These are phyloP conservation scores for Blastobotrys americana DNA, from an alignment of 805 yeast genomes.

Conservation along the genomic window DNA sequence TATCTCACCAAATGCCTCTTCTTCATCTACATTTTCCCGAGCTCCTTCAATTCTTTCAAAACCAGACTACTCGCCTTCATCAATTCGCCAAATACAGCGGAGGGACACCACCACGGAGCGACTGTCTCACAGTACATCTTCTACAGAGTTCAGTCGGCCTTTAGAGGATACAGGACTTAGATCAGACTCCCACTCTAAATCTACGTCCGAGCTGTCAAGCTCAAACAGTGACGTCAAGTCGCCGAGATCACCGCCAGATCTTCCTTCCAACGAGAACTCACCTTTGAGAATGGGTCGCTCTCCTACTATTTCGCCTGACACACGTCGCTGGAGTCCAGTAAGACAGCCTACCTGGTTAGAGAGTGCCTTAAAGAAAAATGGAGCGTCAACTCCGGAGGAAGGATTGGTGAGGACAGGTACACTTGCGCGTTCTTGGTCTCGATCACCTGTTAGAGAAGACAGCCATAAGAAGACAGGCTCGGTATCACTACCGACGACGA, in stretches of 20 bases:
- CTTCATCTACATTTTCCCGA: constrained; percentile 2
- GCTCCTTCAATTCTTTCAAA: constrained; percentile 3
- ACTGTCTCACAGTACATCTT: not conserved
- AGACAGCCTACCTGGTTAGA: constrained; percentile 26
- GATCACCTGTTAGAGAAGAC: constrained; percentile 5
- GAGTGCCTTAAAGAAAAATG: constrained; percentile 22
- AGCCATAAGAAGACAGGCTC: not conserved
- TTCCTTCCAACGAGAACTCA: not conserved
- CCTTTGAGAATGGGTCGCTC: not conserved
- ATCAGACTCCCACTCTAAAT: not conserved
- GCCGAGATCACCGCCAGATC: not conserved
- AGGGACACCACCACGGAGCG: not conserved
- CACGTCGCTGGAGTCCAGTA: constrained; percentile 23
- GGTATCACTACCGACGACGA: not conserved
- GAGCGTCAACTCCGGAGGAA: constrained; percentile 11
- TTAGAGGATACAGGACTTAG: no score
- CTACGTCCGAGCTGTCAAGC: not conserved
- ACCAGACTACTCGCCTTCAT: not conserved
- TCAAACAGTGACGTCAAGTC: not conserved
- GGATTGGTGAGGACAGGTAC: constrained; percentile 9
- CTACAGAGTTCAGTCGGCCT: not conserved
- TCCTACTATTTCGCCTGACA: constrained; percentile 6
- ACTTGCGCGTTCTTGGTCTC: not conserved
- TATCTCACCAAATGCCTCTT: constrained; percentile 2
- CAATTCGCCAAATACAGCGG: not conserved